Evolutionary conservation across 768 basidiomycete genomes (phyloP), one percentile per base, ranked within the genome.

Genomic region (Russula sp.): DNA sequence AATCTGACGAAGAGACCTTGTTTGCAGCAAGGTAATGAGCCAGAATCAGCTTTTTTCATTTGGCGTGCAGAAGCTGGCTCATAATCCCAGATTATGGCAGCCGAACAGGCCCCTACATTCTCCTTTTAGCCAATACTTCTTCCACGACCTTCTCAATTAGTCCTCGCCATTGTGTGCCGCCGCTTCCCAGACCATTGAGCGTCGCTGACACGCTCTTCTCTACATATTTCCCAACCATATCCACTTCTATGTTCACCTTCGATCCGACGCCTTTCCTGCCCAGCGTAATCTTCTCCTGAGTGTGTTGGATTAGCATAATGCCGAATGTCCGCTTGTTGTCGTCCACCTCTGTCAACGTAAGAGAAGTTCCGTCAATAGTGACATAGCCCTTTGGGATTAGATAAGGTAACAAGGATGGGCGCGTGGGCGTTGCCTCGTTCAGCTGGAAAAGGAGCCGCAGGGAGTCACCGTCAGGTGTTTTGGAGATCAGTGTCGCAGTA

Each of bases 241-340:
- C 94, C 49, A 88, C 94, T 77, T 99, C 97, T 63, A 99, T 82
- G 71, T 99, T 99, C 56, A 98, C 94, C 69, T 81, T 88, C 52
- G 83, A 82, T 0, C 94, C 95, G 1, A 89, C 73, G 3, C 69
- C 67, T 74, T 98, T 99, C 64, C 76, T 80, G 44, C 82, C 81
- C 56, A 99, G 79, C 2, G 91, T 88, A 61, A 98, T 87, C 75
- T 87, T 93, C 69, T 86, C 77, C 72, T 97, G 96, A 11, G 93
- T 95, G 75, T 98, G 95, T 69, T 84, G 84, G 75, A 99, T 95
- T 67, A 99, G 83, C 95, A 98, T 98, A 56, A 99, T 82, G 39
- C 87, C 85, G 71, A 98, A 96, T 48, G 77, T 83, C 44, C 83
- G 73, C 63, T 78, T 70, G 31, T 69, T 66, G 72, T 89, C 84